Evolutionary conservation across 1,284 basidiomycete genomes (phyloP).

Genomic region (Neolentinus lepideus): DNA sequence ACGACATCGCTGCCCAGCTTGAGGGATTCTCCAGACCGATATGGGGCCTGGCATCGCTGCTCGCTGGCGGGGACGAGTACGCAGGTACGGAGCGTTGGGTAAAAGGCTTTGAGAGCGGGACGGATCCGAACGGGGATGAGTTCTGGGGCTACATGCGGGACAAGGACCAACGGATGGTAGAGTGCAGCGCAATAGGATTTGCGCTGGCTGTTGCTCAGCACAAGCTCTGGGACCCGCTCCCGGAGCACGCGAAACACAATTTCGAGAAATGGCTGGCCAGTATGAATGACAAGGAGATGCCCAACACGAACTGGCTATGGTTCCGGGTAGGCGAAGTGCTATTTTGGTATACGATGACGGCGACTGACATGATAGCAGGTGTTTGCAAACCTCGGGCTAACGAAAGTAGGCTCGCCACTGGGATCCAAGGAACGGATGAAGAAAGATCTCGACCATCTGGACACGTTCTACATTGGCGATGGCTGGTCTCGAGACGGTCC

Average conservation of each 20-base stretch:
- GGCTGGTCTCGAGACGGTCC: constrained; percentile 78
- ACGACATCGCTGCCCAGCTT: constrained; percentile 65
- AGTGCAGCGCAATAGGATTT: constrained; percentile 74
- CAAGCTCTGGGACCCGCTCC: constrained; percentile 57
- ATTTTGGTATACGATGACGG: not conserved
- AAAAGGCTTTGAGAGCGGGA: constrained; percentile 58
- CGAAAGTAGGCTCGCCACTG: constrained; percentile 49
- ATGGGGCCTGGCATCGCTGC: constrained; percentile 65
- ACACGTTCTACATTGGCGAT: constrained; percentile 72
- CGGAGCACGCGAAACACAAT: constrained; percentile 43
- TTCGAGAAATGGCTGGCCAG: constrained; percentile 64
- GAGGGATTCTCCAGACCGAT: constrained; percentile 74
- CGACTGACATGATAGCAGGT: constrained; percentile 30
- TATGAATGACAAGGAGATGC: constrained; percentile 73
- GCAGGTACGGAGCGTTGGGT: constrained; percentile 53
- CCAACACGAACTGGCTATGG: constrained; percentile 78
- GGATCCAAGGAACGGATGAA: constrained; percentile 60
- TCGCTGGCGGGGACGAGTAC: constrained; percentile 58
- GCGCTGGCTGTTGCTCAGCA: constrained; percentile 60
- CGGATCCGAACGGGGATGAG: constrained; percentile 55
- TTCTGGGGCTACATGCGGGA: constrained; percentile 74
- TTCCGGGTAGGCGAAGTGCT: constrained; percentile 45
- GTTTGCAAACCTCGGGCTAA: constrained; percentile 70
- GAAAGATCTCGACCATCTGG: constrained; percentile 68
- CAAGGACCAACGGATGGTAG: constrained; percentile 79